Conservation (phyloP, 2,329 filamentous ascomycete species). For the Xylariales sp. region DNA sequence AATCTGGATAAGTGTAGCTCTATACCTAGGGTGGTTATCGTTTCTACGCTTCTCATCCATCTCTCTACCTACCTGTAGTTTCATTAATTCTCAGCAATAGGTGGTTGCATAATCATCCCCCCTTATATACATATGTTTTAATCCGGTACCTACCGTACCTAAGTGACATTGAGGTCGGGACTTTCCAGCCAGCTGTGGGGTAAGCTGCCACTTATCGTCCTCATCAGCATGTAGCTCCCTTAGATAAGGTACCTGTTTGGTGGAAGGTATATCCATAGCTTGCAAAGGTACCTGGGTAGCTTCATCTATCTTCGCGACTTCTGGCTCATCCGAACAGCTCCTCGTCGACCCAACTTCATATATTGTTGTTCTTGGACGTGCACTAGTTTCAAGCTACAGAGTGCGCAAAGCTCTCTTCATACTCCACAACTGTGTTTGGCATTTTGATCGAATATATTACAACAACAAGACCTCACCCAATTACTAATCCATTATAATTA, state of each 20-base stretch:
- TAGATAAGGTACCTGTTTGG: not conserved
- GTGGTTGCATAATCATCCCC: not conserved
- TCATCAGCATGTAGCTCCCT: too few relatives aligned
- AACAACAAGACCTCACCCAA: not conserved
- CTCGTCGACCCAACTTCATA: not conserved
- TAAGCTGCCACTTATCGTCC: not conserved
- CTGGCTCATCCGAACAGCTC: too few relatives aligned
- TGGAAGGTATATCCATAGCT: constrained; percentile 5
- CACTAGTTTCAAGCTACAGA: constrained; percentile 19
- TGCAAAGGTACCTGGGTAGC: constrained; percentile 4
- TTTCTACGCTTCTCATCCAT: not conserved
- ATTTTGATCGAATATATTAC: not conserved
- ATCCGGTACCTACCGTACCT: not conserved
- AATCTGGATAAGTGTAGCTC: not conserved
- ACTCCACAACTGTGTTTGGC: not conserved
- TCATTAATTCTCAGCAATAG: not conserved
- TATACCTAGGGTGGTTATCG: not conserved
- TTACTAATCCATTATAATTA: not conserved
- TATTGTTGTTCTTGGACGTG: constrained; percentile 14
- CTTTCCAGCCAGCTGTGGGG: not conserved
- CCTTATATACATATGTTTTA: not conserved
- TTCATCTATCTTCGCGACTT: not conserved
- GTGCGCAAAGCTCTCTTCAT: constrained; percentile 17
- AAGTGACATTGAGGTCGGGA: not conserved
- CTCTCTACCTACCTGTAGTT: too few relatives aligned